Evolutionary conservation across 176 grass and related monocot genomes (phyloP).

Genomic region (sorghum (Sorghum bicolor)): Sorghum_bicolor_NCBIv3 NC_012872.2:55139501-55140000

Average conservation of each 20-base stretch:
- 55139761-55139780: conserved; percentile 33
- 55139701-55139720: conserved; percentile 56
- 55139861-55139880: no score
- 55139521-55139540: conserved; percentile 66
- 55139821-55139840: no score
- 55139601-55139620: conserved; percentile 75
- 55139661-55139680: conserved; percentile 68
- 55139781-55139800: not conserved
- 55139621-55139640: conserved; percentile 92
- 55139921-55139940: not conserved
- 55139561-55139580: not conserved
- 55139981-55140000: not conserved
- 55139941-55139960: not conserved
- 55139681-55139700: conserved; percentile 61
- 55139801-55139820: no score
- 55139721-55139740: conserved; percentile 47
- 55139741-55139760: conserved; percentile 39
- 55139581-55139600: conserved; percentile 54
- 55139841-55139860: no score
- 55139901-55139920: no score
- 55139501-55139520: conserved; percentile 45
- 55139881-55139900: no score
- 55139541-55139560: not conserved
- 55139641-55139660: conserved; percentile 85
- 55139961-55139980: not conserved